Conservation (phyloP, 2,329 filamentous ascomycete genomes). For the Talaromyces marneffei region DNA sequence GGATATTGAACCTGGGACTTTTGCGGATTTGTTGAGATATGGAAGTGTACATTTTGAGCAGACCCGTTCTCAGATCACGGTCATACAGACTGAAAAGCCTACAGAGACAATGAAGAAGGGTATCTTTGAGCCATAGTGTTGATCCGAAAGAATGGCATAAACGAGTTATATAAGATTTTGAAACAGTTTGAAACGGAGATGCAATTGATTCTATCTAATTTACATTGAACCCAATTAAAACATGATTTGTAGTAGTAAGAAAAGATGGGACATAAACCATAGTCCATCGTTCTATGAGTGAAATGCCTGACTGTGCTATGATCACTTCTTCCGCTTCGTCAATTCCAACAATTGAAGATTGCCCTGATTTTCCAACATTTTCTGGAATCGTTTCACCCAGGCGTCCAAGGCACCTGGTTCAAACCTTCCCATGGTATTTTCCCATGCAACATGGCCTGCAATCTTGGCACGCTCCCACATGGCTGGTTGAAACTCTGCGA, state of each 20-base stretch:
- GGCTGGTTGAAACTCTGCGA: neutral
- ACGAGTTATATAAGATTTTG: neutral
- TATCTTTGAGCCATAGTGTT: constrained; percentile 19
- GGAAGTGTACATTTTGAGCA: constrained; percentile 27
- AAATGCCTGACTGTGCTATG: neutral
- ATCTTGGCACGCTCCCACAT: constrained; percentile 9
- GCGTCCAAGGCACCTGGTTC: constrained; percentile 7
- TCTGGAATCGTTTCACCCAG: neutral
- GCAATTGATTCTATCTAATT: neutral
- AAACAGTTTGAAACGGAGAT: neutral
- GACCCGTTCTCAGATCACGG: constrained; percentile 16
- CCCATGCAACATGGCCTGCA: neutral
- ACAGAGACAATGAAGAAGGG: constrained; percentile 18
- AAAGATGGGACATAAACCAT: too few species aligned
- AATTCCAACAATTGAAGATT: constrained; percentile 1
- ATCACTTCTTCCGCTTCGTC: neutral
- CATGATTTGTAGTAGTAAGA: too few species aligned
- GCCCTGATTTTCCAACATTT: neutral
- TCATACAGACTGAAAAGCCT: constrained; percentile 15
- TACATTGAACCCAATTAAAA: neutral
- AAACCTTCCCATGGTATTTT: constrained; percentile 1
- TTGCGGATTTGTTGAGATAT: constrained; percentile 26
- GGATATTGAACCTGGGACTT: constrained; percentile 25
- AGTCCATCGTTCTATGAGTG: neutral
- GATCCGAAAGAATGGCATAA: too few species aligned